These are phyloP conservation scores for Podila verticillata DNA, from an alignment of 192 early-diverging fungal species.

Conservation along the genomic window DNA sequence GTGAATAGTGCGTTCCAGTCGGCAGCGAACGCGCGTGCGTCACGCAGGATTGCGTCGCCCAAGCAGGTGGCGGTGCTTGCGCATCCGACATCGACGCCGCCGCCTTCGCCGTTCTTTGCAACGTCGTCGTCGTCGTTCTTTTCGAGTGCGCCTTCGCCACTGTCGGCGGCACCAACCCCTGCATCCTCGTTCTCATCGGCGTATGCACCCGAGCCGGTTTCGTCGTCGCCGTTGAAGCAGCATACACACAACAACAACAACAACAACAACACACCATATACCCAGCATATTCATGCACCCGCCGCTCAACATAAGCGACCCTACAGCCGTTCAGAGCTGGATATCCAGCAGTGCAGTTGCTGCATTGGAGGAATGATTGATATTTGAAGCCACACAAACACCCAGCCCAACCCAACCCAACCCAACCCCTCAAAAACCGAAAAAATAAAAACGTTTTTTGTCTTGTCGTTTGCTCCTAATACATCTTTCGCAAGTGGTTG, in stretches of 20 bases:
- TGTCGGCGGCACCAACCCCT: no score
- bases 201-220: neutral
- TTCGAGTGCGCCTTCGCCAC: neutral
- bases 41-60: neutral
- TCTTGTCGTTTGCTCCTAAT: no score
- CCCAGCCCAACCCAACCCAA: no score
- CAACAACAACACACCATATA: neutral
- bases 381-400: conserved; percentile 10
- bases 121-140: neutral
- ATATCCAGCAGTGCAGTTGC: conserved; percentile 40
- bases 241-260: neutral
- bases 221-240: no score
- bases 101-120: neutral
- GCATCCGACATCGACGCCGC: neutral
- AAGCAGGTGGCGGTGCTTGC: neutral
- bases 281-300: neutral
- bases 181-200: neutral
- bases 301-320: neutral
- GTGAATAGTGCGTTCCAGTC: neutral
- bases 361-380: conserved; percentile 37
- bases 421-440: neutral
- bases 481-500: no score
- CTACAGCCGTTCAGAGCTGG: conserved; percentile 5
- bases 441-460: no score
- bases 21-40: neutral